Percentiles rank a stretch among this genome's conserved stretches.
These are phyloP conservation scores for Odonthalia washingtoniensis DNA, from an alignment of 31 red algal genomes.

Conservation along the genomic window DNA sequence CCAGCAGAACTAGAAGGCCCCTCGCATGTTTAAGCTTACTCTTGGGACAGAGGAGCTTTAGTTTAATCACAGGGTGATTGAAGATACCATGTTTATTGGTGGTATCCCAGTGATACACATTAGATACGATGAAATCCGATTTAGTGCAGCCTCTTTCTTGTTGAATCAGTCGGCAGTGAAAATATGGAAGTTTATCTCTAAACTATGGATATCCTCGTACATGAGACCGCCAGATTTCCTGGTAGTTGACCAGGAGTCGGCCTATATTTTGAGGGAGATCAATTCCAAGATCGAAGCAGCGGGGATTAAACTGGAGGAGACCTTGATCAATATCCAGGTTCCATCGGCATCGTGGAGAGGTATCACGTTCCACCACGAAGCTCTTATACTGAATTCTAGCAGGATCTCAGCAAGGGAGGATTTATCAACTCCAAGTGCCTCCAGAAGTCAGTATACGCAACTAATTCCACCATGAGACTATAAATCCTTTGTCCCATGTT, in stretches of 20 bases:
- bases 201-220: conserved; percentile 15
- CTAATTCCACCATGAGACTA: conserved; percentile 1
- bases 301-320: background rate
- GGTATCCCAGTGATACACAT: conserved; percentile 18
- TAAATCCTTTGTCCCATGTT: no score
- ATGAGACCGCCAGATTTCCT: no score
- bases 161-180: background rate
- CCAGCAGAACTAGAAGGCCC: no score
- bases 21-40: no score
- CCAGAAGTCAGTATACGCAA: conserved; percentile 16
- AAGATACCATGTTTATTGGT: conserved; percentile 37
- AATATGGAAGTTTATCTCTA: background rate
- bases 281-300: background rate
- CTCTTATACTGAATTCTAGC: background rate
- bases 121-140: conserved; percentile 33
- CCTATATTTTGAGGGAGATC: conserved; percentile 19
- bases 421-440: conserved; percentile 21
- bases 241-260: conserved; percentile 34
- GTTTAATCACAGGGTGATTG: conserved; percentile 38
- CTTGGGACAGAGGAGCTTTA: conserved; percentile 29
- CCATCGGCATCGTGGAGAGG: conserved; percentile 31
- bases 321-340: conserved; percentile 2
- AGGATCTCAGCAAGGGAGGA: background rate
- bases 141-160: conserved; percentile 4
- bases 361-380: background rate